A percentile compares a stretch with the other conserved stretches of the same genome.
Evolutionary conservation across 1,284 basidiomycete genomes (phyloP).

Genomic region (Fomitopsis schrenkii): DNA sequence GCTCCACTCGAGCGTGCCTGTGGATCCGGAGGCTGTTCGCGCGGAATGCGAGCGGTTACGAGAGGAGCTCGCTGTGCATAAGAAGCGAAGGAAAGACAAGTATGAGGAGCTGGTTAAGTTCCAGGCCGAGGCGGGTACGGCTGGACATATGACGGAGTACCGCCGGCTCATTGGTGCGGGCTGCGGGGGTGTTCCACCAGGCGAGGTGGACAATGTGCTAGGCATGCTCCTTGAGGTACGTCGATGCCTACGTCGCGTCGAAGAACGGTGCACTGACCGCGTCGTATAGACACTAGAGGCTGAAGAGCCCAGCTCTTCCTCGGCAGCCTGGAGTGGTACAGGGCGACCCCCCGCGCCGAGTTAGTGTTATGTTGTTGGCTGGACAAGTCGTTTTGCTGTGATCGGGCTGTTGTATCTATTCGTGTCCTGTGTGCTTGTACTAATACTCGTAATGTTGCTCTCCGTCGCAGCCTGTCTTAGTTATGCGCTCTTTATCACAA

Average conservation of each 20-base stretch:
- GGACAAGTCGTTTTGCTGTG: slow-evolving; percentile 4
- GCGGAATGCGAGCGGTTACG: slow-evolving; percentile 58
- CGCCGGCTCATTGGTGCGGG: slow-evolving; percentile 82
- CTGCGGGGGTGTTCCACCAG: slow-evolving; percentile 81
- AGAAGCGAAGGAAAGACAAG: slow-evolving; percentile 62
- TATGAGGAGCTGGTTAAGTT: slow-evolving; percentile 76
- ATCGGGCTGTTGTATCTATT: slow-evolving; percentile 1
- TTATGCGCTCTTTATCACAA: not conserved
- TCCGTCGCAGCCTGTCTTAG: not conserved
- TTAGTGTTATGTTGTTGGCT: slow-evolving; percentile 10
- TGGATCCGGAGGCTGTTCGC: slow-evolving; percentile 53
- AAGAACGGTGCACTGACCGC: not conserved
- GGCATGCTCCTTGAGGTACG: slow-evolving; percentile 80
- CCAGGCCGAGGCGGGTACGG: slow-evolving; percentile 86
- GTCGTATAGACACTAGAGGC: slow-evolving; percentile 60
- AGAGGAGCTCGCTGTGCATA: slow-evolving; percentile 61
- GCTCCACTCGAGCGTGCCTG: slow-evolving; percentile 53
- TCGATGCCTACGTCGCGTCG: slow-evolving; percentile 1
- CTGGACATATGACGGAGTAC: slow-evolving; percentile 85
- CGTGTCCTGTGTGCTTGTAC: not conserved
- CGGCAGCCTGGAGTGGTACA: slow-evolving; percentile 40
- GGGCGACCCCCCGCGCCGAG: slow-evolving; percentile 54
- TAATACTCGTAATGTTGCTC: not conserved
- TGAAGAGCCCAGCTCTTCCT: slow-evolving; percentile 53
- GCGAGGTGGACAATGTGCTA: slow-evolving; percentile 83